phyloP scores from a whole-genome alignment of 345 rosid species.

The Citrus hindsii region DNA sequence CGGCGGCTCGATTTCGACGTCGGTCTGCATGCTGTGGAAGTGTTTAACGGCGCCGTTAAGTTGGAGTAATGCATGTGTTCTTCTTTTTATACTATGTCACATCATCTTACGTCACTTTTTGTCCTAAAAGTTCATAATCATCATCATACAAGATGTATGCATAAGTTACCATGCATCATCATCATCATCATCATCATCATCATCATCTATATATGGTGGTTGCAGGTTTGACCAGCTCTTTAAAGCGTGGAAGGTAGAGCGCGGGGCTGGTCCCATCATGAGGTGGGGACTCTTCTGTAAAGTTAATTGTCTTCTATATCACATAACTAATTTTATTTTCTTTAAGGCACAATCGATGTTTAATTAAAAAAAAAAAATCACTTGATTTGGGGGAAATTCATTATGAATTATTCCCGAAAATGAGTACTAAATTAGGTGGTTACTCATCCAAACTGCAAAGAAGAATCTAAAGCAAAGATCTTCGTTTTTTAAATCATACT shows the following conservation, averaged over 20 bases:
- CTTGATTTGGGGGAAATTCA: neutral
- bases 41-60: constrained; percentile 11
- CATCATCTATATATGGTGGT: neutral
- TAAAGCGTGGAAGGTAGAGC: neutral
- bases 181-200: neutral
- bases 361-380: no score
- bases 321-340: neutral
- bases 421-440: no score
- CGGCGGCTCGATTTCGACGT: constrained; percentile 7
- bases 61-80: no score
- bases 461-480: neutral
- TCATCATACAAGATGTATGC: neutral
- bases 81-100: neutral
- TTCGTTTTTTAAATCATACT: neutral
- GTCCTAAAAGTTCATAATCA: neutral
- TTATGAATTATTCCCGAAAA: no score
- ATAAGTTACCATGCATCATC: neutral
- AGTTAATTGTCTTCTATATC: neutral
- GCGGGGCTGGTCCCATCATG: constrained; percentile 2
- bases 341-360: neutral
- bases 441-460: neutral
- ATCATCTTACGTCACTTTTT: neutral
- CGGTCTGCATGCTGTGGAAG: neutral
- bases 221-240: neutral
- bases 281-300: neutral